Conservation (phyloP, 2,329 filamentous ascomycete genomes). For the Colletotrichum ledebouriae region DNA sequence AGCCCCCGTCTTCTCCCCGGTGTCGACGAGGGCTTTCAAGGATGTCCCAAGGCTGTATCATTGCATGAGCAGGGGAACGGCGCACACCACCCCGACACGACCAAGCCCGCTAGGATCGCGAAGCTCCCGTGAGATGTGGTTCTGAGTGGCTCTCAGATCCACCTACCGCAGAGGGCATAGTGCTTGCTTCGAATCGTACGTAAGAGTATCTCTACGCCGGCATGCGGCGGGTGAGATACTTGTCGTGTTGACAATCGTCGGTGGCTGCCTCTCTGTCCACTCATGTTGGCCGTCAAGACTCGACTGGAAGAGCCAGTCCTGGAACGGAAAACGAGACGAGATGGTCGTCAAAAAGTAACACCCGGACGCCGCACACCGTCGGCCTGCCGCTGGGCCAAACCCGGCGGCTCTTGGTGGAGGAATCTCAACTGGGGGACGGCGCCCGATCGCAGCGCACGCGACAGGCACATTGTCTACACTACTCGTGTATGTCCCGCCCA, state of each 20-base stretch:
- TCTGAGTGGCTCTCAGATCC: slow-evolving; percentile 30
- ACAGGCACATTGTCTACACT: slow-evolving; percentile 21
- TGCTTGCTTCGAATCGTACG: slow-evolving; percentile 30
- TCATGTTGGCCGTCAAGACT: slow-evolving; percentile 12
- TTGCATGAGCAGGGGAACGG: slow-evolving; percentile 7
- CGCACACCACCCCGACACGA: slow-evolving; percentile 32
- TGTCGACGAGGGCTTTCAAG: slow-evolving; percentile 1
- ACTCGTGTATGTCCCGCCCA: slow-evolving; percentile 24
- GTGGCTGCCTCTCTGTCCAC: slow-evolving; percentile 12
- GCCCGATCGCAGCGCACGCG: slow-evolving; percentile 34
- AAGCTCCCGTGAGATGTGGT: slow-evolving; percentile 33
- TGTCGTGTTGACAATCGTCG: slow-evolving; percentile 14
- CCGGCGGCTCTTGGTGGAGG: slow-evolving; percentile 33
- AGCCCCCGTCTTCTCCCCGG: slow-evolving; percentile 16
- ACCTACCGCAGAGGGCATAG: slow-evolving; percentile 28
- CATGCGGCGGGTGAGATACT: slow-evolving; percentile 25
- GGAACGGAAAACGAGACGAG: slow-evolving; percentile 25
- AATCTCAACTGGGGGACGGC: slow-evolving; percentile 8
- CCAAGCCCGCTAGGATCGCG: slow-evolving; percentile 40
- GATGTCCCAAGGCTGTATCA: slow-evolving; percentile 28
- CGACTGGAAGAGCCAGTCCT: slow-evolving; percentile 8
- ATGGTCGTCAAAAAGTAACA: slow-evolving; percentile 9
- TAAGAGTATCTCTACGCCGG: slow-evolving; percentile 36
- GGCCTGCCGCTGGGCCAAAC: slow-evolving; percentile 22
- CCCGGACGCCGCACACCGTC: slow-evolving; percentile 22